phyloP scores from a whole-genome alignment of 495 filamentous ascomycete species.

The Monascus purpureus region DNA sequence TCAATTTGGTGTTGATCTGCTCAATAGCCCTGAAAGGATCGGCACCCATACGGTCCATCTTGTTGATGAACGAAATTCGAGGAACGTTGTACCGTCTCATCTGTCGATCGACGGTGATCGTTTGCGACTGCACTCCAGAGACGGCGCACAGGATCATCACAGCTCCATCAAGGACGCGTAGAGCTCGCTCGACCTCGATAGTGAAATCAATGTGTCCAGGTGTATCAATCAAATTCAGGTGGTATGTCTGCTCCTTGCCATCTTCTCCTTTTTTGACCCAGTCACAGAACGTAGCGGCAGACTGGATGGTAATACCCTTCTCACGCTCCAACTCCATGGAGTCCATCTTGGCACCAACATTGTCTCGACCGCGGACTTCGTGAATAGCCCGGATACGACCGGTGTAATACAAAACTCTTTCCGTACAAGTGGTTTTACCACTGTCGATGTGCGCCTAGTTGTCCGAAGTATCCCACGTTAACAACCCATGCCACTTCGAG shows the following conservation, averaged over 20 bases:
- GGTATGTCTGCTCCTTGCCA: slow-evolving; percentile 74
- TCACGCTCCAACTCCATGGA: slow-evolving; percentile 98
- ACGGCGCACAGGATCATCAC: slow-evolving; percentile 99
- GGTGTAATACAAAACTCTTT: slow-evolving; percentile 97
- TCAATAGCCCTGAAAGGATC: slow-evolving; percentile 97
- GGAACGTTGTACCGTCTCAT: slow-evolving; percentile 98
- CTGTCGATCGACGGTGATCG: slow-evolving; percentile 95
- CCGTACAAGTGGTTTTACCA: slow-evolving; percentile 94
- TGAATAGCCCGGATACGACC: slow-evolving; percentile 94
- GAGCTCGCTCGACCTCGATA: slow-evolving; percentile 93
- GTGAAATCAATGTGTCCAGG: slow-evolving; percentile 99
- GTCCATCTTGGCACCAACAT: slow-evolving; percentile 98
- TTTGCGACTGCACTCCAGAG: slow-evolving; percentile 93
- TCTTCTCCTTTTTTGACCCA: slow-evolving; percentile 74
- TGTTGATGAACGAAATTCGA: slow-evolving; percentile 92
- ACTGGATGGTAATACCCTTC: slow-evolving; percentile 98
- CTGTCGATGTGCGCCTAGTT: slow-evolving; percentile 94
- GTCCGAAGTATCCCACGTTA: too few species aligned
- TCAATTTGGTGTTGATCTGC: slow-evolving; percentile 90
- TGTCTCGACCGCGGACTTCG: slow-evolving; percentile 91
- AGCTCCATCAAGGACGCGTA: slow-evolving; percentile 91
- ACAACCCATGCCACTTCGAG: too few species aligned
- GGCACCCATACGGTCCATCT: slow-evolving; percentile 99
- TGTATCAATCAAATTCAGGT: slow-evolving; percentile 98
- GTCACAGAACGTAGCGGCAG: slow-evolving; percentile 94